phyloP scores from a whole-genome alignment of 768 basidiomycete species.

The Lactarius pseudohatsudake region DNA sequence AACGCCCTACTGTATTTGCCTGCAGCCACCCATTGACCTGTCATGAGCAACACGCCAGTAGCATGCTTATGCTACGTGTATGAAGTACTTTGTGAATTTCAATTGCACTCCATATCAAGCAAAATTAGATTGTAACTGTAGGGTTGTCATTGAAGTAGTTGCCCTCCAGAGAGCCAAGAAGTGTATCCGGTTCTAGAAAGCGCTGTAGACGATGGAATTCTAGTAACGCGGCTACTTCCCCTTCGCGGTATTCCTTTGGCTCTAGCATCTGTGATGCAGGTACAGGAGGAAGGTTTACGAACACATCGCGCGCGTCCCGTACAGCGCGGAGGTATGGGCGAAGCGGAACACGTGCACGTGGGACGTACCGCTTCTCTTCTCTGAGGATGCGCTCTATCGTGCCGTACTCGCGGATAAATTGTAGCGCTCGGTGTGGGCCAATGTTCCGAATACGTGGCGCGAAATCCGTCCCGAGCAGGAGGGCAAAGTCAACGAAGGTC shows the following conservation, averaged over 20 bases:
- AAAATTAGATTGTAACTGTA: constrained; percentile 10
- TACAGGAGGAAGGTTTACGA: constrained; percentile 62
- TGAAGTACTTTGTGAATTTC: not conserved
- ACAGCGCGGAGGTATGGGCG: constrained; percentile 66
- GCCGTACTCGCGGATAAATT: constrained; percentile 67
- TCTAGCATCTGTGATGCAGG: constrained; percentile 44
- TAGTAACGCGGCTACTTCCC: constrained; percentile 46
- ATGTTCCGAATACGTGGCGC: constrained; percentile 80
- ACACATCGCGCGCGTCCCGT: constrained; percentile 58
- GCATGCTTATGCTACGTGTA: constrained; percentile 2
- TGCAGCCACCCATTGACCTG: constrained; percentile 5
- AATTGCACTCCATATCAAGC: not conserved
- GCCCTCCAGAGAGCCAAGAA: constrained; percentile 49
- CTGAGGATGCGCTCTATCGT: constrained; percentile 71
- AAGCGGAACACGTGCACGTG: constrained; percentile 45
- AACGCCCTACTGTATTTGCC: constrained; percentile 9
- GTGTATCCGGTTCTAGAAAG: constrained; percentile 43
- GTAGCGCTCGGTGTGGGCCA: constrained; percentile 75
- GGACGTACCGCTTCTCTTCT: constrained; percentile 49
- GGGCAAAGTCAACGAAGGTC: constrained; percentile 77
- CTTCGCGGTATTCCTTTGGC: constrained; percentile 42
- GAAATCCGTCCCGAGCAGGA: constrained; percentile 90
- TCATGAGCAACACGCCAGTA: not conserved
- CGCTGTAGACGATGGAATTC: constrained; percentile 51
- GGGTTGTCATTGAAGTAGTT: constrained; percentile 73